Evolutionary conservation across 192 early-diverging fungal species (phyloP).

Genomic region (Gonapodya sp.): DNA sequence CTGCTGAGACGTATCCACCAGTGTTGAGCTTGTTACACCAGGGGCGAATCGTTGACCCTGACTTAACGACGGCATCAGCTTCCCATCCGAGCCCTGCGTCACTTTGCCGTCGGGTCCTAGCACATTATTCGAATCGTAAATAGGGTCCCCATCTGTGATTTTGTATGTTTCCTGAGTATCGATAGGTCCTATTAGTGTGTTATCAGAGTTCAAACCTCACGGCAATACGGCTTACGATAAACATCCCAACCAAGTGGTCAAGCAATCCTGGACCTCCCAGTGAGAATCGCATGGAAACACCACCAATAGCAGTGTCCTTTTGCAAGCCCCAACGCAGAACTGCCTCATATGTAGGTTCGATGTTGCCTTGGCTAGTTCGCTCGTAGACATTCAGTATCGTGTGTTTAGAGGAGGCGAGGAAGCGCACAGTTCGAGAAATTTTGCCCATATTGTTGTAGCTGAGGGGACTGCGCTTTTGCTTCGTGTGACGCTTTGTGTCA

Average conservation of each 20-base stretch:
- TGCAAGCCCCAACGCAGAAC: background rate
- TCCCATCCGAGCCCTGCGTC: too few species aligned
- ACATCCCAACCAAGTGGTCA: background rate
- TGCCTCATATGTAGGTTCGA: background rate
- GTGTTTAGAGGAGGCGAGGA: background rate
- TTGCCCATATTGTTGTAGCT: background rate
- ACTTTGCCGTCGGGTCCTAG: too few species aligned
- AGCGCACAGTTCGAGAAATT: background rate
- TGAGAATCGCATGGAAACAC: background rate
- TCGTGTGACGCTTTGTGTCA: background rate
- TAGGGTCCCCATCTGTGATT: background rate
- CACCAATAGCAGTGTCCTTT: background rate
- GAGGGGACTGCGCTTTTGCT: background rate
- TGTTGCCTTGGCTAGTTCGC: background rate
- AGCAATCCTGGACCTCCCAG: background rate
- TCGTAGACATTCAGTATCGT: constrained; percentile 9
- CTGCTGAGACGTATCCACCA: too few species aligned
- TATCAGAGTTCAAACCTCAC: background rate
- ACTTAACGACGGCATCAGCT: too few species aligned
- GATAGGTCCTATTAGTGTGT: background rate
- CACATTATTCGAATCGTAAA: background rate
- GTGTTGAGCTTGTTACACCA: too few species aligned
- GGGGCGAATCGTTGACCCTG: too few species aligned
- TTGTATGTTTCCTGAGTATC: background rate
- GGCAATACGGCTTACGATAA: background rate